Base-by-base conservation (phyloP, 805 yeast species). In the Wickerhamiella occidentalis region DNA sequence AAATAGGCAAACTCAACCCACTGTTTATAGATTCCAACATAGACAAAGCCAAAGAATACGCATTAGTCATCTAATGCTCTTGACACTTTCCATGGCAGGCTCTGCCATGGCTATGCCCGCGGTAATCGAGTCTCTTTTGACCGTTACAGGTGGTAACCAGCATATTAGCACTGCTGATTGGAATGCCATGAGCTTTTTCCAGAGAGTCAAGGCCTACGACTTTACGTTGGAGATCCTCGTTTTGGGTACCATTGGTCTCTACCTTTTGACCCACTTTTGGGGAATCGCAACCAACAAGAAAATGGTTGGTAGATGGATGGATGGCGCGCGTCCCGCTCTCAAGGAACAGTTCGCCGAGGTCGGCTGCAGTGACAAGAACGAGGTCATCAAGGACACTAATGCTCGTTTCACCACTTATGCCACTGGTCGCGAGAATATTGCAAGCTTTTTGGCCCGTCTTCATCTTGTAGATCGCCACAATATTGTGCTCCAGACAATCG, bases 391-490 rank as follows among this genome's bases (percentile, higher is more conserved):
- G 63, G 94, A 82, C 61, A 75, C 78, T 45, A 68, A 79, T 22
- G 79, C 81, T 57, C 69, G 72, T 52, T 85, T 66, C 64, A 66
- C 73, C 9, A 71, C 84, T 33, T 92, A 85, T 63, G 94, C 96
- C 40, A 76, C 95, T 51, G 98, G 98, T 54, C 80, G 98, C 65
- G 69, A 77, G 52, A 81, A 85, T 64, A 74, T 92, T 53, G 78
- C 78, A 52, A 72, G 76, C 50, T 67, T 87, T 51, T 68, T 74
- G 51, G 71, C 81, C 43, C 77, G 74, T 54, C 71, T 87, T 62
- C 74, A 73, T 50, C 71, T 88, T 65, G 71, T 77, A 53, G 78
- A 94, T 53, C 81, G 97, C 70, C 88, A 85, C 64, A 90, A 88
- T 66, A 58, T 82, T 25, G 69, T 85, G 55, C 69, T 82, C 52